These are phyloP conservation scores for Chaetomiaceae sp. DNA, from an alignment of 2,329 filamentous ascomycete species.

Conservation along the genomic window DNA sequence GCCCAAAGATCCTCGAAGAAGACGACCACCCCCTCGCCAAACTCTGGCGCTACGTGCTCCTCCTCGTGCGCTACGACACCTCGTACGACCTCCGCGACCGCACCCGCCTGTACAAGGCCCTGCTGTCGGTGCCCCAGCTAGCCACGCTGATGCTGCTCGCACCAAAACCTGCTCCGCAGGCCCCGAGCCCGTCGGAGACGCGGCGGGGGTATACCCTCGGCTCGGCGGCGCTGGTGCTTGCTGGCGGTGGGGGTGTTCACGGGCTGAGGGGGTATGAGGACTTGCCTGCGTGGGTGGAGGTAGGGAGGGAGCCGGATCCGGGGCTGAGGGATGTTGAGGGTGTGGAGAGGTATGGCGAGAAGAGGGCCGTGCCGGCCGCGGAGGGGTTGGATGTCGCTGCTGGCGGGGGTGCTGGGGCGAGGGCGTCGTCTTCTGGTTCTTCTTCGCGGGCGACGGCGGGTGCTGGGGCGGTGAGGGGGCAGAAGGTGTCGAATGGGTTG, in stretches of 20 bases:
- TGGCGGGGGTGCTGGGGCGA: constrained; percentile 36
- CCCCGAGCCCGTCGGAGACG: constrained; percentile 81
- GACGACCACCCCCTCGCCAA: constrained; percentile 65
- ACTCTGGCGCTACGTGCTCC: constrained; percentile 79
- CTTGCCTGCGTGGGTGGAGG: constrained; percentile 78
- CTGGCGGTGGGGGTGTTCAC: constrained; percentile 66
- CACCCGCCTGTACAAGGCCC: constrained; percentile 77
- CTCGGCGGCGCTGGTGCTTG: constrained; percentile 79
- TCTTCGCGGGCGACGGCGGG: constrained; percentile 22
- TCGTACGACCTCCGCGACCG: constrained; percentile 94
- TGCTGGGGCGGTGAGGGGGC: not conserved
- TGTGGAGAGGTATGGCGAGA: constrained; percentile 34
- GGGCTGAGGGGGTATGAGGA: constrained; percentile 73
- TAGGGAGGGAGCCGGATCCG: constrained; percentile 74
- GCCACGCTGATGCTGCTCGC: constrained; percentile 87
- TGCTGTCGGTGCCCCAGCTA: constrained; percentile 78
- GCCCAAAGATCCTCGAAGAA: constrained; percentile 32
- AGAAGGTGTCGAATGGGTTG: constrained; percentile 38
- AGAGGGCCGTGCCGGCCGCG: constrained; percentile 50
- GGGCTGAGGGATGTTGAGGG: constrained; percentile 54
- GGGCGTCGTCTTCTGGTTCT: constrained; percentile 30
- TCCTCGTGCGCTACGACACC: constrained; percentile 85
- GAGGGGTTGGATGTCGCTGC: constrained; percentile 59
- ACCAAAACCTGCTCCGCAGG: constrained; percentile 88
- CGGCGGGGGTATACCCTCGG: constrained; percentile 75